Percentiles rank a stretch among this genome's conserved stretches.
phyloP scores from a whole-genome alignment of 75 land plant genomes.

The Gnetum montanum region DNA sequence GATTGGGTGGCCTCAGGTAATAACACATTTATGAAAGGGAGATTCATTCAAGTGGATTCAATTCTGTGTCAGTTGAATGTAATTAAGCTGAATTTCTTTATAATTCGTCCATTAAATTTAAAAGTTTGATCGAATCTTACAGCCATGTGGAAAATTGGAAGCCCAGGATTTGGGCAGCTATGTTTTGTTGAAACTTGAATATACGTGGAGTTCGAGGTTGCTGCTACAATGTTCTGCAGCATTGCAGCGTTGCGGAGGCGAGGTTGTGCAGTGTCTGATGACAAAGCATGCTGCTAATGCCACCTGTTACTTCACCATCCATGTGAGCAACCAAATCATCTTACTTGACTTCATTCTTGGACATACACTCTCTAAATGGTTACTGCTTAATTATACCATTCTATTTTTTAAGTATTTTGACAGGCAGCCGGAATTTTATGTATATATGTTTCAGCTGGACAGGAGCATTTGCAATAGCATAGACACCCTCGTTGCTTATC shows the following conservation, averaged over 20 bases:
- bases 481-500: too few species aligned
- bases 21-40: background rate
- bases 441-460: too few species aligned
- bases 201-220: slow-evolving; percentile 9
- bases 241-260: slow-evolving; percentile 33
- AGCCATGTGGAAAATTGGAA: slow-evolving; percentile 13
- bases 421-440: too few species aligned
- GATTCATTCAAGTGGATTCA: background rate
- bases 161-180: slow-evolving; percentile 24
- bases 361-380: too few species aligned
- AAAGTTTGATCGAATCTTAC: background rate
- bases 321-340: slow-evolving; percentile 28
- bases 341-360: too few species aligned
- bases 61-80: background rate
- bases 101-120: background rate
- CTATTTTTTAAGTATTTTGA: too few species aligned
- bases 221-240: slow-evolving; percentile 25
- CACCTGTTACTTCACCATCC: slow-evolving; percentile 23
- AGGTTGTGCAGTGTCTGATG: slow-evolving; percentile 36
- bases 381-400: too few species aligned
- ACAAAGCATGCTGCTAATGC: slow-evolving; percentile 28
- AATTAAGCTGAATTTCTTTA: background rate
- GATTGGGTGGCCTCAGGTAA: background rate
- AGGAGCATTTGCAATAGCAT: too few species aligned
- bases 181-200: slow-evolving; percentile 27